Evolutionary conservation across 2,329 filamentous ascomycete species (phyloP).

Genomic region (Ophiostoma himal-ulmi): DNA sequence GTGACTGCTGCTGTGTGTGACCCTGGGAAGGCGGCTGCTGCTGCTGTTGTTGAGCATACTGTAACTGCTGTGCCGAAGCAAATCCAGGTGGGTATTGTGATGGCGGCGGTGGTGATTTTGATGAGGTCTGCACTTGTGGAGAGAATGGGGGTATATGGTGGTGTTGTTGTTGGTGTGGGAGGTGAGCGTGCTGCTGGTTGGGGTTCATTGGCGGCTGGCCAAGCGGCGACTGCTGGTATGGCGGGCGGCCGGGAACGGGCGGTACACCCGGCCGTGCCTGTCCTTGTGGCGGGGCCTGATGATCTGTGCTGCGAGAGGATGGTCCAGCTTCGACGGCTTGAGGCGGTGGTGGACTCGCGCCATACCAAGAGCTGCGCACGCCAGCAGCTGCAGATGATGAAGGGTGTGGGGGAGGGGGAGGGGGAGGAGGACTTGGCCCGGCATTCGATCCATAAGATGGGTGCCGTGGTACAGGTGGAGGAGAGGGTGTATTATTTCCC

Average conservation of each 20-base stretch:
- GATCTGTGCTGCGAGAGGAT: background rate
- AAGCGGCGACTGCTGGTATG: slow-evolving; percentile 27
- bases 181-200: slow-evolving; percentile 23
- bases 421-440: background rate
- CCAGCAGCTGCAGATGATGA: slow-evolving; percentile 2
- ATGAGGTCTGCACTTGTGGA: background rate
- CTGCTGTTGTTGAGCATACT: slow-evolving; percentile 8
- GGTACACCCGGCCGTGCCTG: slow-evolving; percentile 15
- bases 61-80: background rate
- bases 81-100: slow-evolving; percentile 12
- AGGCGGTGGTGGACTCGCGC: slow-evolving; percentile 18
- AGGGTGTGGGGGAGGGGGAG: slow-evolving; percentile 15
- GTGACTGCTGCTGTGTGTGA: slow-evolving; percentile 24
- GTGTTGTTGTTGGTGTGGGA: slow-evolving; percentile 25
- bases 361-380: slow-evolving; percentile 22
- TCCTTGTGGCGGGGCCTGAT: background rate
- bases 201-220: slow-evolving; percentile 29
- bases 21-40: slow-evolving; percentile 21
- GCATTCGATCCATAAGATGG: slow-evolving; percentile 12
- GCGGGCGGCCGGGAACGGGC: slow-evolving; percentile 24
- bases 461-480: slow-evolving; percentile 24
- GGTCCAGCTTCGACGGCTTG: slow-evolving; percentile 20
- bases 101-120: background rate
- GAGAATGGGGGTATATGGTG: slow-evolving; percentile 7
- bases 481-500: slow-evolving; percentile 16